Conservation (phyloP, 2,329 filamentous ascomycete species). For the Akanthomyces lecanii region DNA sequence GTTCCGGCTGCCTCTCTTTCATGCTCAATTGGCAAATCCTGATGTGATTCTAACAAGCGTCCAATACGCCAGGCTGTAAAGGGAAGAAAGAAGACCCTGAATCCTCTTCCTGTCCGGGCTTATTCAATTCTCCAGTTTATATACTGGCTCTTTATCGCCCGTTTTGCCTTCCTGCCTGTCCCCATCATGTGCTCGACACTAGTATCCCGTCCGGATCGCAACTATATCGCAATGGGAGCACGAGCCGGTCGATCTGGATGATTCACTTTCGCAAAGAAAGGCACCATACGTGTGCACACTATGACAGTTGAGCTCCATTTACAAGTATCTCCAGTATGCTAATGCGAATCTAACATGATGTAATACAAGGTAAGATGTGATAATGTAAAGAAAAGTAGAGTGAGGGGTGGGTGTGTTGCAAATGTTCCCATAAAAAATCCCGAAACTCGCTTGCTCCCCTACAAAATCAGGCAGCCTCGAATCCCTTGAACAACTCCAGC, state of each 20-base stretch:
- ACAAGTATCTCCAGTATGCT: neutral
- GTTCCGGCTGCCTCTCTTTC: neutral
- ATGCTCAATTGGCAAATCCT: neutral
- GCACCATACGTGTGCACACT: too few species aligned
- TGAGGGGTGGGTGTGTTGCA: neutral
- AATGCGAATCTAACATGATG: neutral
- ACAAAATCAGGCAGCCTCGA: neutral
- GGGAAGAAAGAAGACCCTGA: too few species aligned
- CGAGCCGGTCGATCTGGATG: too few species aligned
- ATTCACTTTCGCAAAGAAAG: too few species aligned
- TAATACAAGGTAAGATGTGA: neutral
- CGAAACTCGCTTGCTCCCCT: slow-evolving; percentile 11
- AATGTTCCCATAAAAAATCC: neutral
- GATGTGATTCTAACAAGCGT: too few species aligned
- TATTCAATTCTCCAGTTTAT: too few species aligned
- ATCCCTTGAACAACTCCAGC: neutral
- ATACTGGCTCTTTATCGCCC: too few species aligned
- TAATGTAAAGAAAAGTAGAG: neutral
- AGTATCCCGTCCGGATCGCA: neutral
- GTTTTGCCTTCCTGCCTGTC: too few species aligned
- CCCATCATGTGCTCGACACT: neutral
- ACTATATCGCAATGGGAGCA: too few species aligned
- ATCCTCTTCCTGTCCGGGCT: too few species aligned
- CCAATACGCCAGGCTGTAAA: too few species aligned
- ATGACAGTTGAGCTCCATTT: neutral